Base-by-base conservation (phyloP, 805 yeast genomes). In the Candida coquimbonensis region DNA sequence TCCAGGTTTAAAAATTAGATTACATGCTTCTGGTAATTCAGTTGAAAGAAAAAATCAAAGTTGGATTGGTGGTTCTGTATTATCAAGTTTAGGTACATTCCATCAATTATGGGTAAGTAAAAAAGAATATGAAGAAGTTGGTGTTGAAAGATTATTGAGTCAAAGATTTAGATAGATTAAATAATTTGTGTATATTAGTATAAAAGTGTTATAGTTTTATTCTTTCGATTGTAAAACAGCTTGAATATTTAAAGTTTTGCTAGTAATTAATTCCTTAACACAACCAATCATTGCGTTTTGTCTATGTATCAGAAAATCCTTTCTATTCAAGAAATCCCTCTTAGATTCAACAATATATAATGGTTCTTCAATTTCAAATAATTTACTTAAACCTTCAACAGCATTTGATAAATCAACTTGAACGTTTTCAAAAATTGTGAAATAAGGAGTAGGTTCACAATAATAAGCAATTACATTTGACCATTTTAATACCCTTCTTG, bases 81-180 rank as follows among this genome's bases (percentile, higher is more conserved):
- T 90, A 46, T 80, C 95, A 7, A 82, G 93, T 43, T 72, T 90
- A 55, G 97, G 97, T 32, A 87, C 96, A 3, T 90, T 90, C 73
- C 97, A 90, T 63, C 97, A 90, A 64, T 69, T 86, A 67, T 90
- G 96, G 96, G 96, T 90, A 2, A 84, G 90, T 37, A 82, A 80
- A 58, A 78, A 77, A 53, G 97, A 90, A 64, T 86, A 83, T 56
- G 88, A 87, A 50, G 96, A 90, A 63, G 87, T 81, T 25, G 97
- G 97, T 7, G 80, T 81, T 12, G 93, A 87, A 46, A 78, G 88
- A 61, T 72, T 90, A 46, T 74, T 87, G 47, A 77, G 78, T 46
- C 91, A 84, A 63, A 75, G 96, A 66, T 89, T 89, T 65, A 81
- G 96, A 66, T 89, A 31, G 19, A 17, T 8, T 37, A n/a, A 3